Evolutionary conservation across 2,329 filamentous ascomycete species (phyloP), one percentile per base, ranked within the genome.

Genomic region (Cadophora malorum): DNA sequence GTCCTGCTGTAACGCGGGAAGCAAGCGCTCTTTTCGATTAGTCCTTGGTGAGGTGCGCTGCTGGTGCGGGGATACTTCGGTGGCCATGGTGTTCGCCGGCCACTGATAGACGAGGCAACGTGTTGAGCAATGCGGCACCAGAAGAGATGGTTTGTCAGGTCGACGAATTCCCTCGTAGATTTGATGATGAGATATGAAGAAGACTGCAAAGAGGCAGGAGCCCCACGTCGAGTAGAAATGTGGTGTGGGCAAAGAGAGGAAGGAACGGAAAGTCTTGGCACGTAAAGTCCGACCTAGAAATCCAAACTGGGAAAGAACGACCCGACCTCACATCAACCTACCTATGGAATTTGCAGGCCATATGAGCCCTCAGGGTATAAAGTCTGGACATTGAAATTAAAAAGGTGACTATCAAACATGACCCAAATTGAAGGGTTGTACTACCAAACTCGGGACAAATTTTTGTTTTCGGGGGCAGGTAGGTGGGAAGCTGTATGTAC

Each of bases 401-500:
- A 70, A 61, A 33, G 28, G 35, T 65, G 53, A 65, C 63, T 69
- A 71, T 66, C 63, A 69, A 69, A 65, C 52, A 63, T 49, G 60
- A 35, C 52, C 41, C 9, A 28, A 47, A 47, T 8, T 47, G 25
- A 28, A 47, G 41, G 58, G 35, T 3, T 45, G 10, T 61, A 45
- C 35, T n/a, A 45, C 35, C 58, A 61, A 61, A 8, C 12, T 16
- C 5, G 25, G 35, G 58, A 33, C 38, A 31, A 45, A 61, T 25
- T 45, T 45, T 61, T 28, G 28, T 21, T 38, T 28, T 47, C 38
- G 10, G 21, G 58, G 23, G 33, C 4, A 35, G 16, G 33, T 21
- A 35, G 16, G 28, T 9, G 53, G 19, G 21, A 58, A 41, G 33
- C 55, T 7, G 55, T 33, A 41, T 58, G 31, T 58, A 58, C 31